Evolutionary conservation across 2,329 filamentous ascomycete species (phyloP).

Genomic region (Penicillium glabrum): DNA sequence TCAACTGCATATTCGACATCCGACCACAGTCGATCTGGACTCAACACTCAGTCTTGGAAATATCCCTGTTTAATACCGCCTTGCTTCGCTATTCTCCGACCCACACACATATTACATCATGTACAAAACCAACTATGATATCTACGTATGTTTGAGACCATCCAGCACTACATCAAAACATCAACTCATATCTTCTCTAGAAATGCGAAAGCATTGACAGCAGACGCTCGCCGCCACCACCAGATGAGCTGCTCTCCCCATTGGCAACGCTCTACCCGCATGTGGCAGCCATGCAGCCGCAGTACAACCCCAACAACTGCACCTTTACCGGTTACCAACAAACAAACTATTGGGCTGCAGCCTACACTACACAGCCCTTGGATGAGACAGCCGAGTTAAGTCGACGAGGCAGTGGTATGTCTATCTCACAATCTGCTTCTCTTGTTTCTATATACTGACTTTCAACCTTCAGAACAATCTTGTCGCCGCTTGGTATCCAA

Average conservation of each 20-base stretch:
- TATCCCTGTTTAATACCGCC: neutral
- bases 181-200: constrained; percentile 3
- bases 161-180: neutral
- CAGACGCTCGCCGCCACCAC: constrained; percentile 26
- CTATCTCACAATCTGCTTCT: neutral
- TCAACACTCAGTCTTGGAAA: constrained; percentile 1
- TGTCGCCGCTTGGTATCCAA: constrained; percentile 32
- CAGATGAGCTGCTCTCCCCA: constrained; percentile 30
- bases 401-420: constrained; percentile 30
- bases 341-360: constrained; percentile 32
- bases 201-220: constrained; percentile 30
- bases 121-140: constrained; percentile 43
- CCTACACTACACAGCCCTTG: constrained; percentile 27
- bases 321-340: constrained; percentile 32
- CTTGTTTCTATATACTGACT: constrained; percentile 5
- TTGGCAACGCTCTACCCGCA: constrained; percentile 38
- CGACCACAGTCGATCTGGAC: neutral
- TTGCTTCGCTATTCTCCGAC: neutral
- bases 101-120: constrained; percentile 20
- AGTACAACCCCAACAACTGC: constrained; percentile 29
- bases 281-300: constrained; percentile 36
- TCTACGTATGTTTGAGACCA: constrained; percentile 31
- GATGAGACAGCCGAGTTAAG: constrained; percentile 18
- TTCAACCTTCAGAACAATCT: constrained; percentile 20
- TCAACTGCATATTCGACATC: constrained; percentile 5